Evolutionary conservation across 2,329 filamentous ascomycete species (phyloP).

Genomic region (Stromatinia cepivora): DNA sequence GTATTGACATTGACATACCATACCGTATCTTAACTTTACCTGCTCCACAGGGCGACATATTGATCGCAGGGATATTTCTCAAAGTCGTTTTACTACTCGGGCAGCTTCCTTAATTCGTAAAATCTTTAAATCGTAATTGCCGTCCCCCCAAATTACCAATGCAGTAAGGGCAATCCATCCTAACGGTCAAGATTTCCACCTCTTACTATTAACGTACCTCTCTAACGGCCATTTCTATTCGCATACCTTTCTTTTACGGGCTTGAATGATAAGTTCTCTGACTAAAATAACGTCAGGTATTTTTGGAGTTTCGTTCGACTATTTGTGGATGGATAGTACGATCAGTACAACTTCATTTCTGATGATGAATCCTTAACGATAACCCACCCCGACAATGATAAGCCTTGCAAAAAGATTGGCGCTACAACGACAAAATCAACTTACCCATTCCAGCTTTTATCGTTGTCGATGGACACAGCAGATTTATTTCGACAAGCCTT

Average conservation of each 20-base stretch:
- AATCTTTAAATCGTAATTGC: constrained; percentile 2
- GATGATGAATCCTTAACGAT: constrained; percentile 16
- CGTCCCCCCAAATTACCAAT: background rate
- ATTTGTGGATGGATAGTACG: background rate
- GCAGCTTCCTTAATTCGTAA: constrained; percentile 3
- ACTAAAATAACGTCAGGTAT: constrained; percentile 18
- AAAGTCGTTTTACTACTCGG: constrained; percentile 5
- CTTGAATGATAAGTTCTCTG: background rate
- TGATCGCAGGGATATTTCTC: constrained; percentile 18
- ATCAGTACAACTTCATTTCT: constrained; percentile 15
- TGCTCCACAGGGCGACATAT: constrained; percentile 10
- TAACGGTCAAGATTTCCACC: constrained; percentile 10
- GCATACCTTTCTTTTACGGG: background rate
- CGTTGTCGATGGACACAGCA: constrained; percentile 56
- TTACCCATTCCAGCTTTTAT: background rate
- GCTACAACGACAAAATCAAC: constrained; percentile 22
- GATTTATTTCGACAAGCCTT: constrained; percentile 61
- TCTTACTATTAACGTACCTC: background rate
- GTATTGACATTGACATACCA: background rate
- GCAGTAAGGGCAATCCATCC: background rate
- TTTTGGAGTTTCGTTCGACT: constrained; percentile 1
- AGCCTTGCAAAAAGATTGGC: constrained; percentile 27
- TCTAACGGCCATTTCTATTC: background rate
- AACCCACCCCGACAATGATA: constrained; percentile 33
- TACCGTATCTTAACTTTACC: background rate